Evolutionary conservation across 2,329 filamentous ascomycete genomes (phyloP), one percentile per base, ranked within the genome.

Genomic region (Sporothrix protearum): DNA sequence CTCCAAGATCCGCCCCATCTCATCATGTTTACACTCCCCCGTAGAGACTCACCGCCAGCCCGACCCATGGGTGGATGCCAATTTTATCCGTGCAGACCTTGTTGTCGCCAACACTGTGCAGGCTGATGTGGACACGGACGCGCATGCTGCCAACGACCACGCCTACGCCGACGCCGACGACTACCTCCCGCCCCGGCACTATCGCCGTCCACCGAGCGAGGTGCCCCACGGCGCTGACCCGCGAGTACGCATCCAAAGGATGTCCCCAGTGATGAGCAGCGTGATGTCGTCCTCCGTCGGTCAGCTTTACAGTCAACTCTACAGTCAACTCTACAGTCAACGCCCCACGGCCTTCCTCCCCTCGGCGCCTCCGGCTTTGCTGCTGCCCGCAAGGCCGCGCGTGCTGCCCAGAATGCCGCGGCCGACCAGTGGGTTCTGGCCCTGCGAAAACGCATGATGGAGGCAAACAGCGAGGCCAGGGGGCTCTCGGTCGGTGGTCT

Each of bases 371-470:
- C 66, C 22, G 66, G 33, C 4, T 68, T 68, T 10, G 63, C 70
- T 14, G 63, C 64, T 5, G 70, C 63, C 19, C 42, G 30, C 19
- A 39, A 68, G 30, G 70, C 63, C n/a, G 53, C 64, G 16, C 70
- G 70, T 14, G 39, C 39, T 0, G 39, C 49, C 49, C 51, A 51
- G 4, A n/a, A 19, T 2, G 61, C 69, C 47, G 47, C 47, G 36
- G 16, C 28, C 19, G 22, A 63, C 59, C 57, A 39, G 4, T 66
- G 39, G 19, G 47, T 42, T 0, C 8, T 36, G 4, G 69, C 69
- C 2, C 14, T 71, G 3, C 33, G 69, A 14, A 33, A 42, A 25
- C 69, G 47, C 16, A n/a, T 71, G 22, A 10, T 55, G n/a, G 45
- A 51, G 1, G 47, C 57, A 9, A 71, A 71, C 30, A 12, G 19